Evolutionary conservation across 2,329 filamentous ascomycete species (phyloP).

Genomic region (Fusarium newnesense): DNA sequence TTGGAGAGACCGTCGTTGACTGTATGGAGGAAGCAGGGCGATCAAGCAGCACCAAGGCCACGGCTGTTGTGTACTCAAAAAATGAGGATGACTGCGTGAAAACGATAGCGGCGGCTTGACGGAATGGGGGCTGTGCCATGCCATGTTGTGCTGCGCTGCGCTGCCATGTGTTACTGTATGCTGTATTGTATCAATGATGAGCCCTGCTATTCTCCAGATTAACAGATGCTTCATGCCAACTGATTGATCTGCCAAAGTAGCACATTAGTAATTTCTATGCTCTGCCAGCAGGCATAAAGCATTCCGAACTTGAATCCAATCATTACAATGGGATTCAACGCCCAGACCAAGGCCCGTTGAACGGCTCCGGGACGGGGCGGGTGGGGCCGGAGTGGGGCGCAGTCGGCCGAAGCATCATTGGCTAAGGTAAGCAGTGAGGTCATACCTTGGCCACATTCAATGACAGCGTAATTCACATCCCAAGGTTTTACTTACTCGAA

Average conservation of each 20-base stretch:
- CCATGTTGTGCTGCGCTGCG: background rate
- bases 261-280: background rate
- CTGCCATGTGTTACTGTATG: background rate
- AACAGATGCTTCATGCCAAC: background rate
- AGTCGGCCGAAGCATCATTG: conserved; percentile 12
- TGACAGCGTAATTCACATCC: conserved; percentile 20
- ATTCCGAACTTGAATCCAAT: background rate
- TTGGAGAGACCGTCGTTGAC: conserved; percentile 14
- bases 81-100: conserved; percentile 20
- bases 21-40: background rate
- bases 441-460: conserved; percentile 22
- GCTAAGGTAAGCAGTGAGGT: conserved; percentile 30
- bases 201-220: background rate
- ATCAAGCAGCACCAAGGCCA: conserved; percentile 6
- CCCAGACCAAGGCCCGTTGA: conserved; percentile 3
- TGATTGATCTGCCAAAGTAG: background rate
- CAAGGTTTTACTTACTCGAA: background rate
- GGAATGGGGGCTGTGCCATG: conserved; percentile 25
- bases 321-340: background rate
- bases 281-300: background rate
- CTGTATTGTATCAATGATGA: background rate
- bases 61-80: background rate
- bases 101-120: background rate
- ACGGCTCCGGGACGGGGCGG: conserved; percentile 25
- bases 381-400: conserved; percentile 29